phyloP scores from a whole-genome alignment of 305 asterid species.

The Fraxinus sp. region DNA sequence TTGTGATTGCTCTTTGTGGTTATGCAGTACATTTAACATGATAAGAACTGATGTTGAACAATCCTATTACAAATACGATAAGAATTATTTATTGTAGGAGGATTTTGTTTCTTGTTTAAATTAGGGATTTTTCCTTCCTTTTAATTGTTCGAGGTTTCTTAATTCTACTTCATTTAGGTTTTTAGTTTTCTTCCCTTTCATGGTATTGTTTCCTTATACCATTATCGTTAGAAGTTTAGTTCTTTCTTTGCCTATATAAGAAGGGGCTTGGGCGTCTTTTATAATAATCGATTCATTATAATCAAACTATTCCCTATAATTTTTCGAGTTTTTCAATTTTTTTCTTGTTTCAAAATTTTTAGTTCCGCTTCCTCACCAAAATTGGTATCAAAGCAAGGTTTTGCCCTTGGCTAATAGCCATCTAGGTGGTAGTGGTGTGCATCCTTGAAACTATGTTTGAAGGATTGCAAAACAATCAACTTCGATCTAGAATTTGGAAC shows the following conservation, averaged over 20 bases:
- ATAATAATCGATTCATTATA: neutral
- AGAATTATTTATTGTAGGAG: neutral
- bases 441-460: neutral
- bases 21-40: neutral
- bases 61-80: constrained; percentile 9
- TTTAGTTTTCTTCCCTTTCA: neutral
- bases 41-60: neutral
- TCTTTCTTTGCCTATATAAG: neutral
- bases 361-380: neutral
- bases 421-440: neutral
- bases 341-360: neutral
- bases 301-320: neutral
- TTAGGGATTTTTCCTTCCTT: neutral
- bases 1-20: neutral
- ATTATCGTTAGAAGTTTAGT: neutral
- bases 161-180: neutral
- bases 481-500: neutral
- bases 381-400: neutral
- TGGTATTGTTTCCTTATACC: neutral
- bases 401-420: neutral
- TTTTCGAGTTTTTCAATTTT: neutral
- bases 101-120: neutral
- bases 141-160: neutral
- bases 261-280: neutral
- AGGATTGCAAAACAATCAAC: neutral